Conservation (phyloP, 2,329 filamentous ascomycete genomes). For the Pezicula neosporulosa region DNA sequence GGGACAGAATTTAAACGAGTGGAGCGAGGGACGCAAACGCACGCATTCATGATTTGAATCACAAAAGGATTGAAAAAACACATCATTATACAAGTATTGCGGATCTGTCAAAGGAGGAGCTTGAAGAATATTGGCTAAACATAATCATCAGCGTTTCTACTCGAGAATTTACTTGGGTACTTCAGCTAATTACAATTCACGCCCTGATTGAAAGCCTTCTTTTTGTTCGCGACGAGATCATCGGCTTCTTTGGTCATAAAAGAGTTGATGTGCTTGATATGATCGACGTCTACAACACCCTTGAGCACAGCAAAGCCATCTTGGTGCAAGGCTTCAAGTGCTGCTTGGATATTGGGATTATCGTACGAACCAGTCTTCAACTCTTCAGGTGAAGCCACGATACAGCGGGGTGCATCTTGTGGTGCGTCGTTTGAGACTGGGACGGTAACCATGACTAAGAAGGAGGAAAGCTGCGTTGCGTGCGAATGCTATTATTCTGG, state of each 20-base stretch:
- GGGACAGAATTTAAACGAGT: background rate
- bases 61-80: constrained; percentile 40
- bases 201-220: constrained; percentile 32
- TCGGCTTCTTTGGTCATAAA: constrained; percentile 33
- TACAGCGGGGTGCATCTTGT: constrained; percentile 14
- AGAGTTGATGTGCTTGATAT: constrained; percentile 30
- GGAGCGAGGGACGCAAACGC: constrained; percentile 8
- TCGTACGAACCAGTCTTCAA: constrained; percentile 21
- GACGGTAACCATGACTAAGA: constrained; percentile 1
- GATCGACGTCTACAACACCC: constrained; percentile 29
- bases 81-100: constrained; percentile 31
- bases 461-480: too few relatives aligned
- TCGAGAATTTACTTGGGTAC: background rate
- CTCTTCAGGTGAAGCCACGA: constrained; percentile 21
- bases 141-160: background rate
- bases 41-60: constrained; percentile 36
- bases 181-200: constrained; percentile 25
- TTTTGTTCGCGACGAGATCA: constrained; percentile 22
- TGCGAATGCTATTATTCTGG: background rate
- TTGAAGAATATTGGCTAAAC: constrained; percentile 35
- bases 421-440: background rate
- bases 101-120: constrained; percentile 30
- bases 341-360: constrained; percentile 27
- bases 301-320: constrained; percentile 35
- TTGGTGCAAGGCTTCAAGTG: constrained; percentile 31